These are phyloP conservation scores for Furculomyces boomerangus DNA, from an alignment of 371 early-diverging fungal species.

Conservation along the genomic window DNA sequence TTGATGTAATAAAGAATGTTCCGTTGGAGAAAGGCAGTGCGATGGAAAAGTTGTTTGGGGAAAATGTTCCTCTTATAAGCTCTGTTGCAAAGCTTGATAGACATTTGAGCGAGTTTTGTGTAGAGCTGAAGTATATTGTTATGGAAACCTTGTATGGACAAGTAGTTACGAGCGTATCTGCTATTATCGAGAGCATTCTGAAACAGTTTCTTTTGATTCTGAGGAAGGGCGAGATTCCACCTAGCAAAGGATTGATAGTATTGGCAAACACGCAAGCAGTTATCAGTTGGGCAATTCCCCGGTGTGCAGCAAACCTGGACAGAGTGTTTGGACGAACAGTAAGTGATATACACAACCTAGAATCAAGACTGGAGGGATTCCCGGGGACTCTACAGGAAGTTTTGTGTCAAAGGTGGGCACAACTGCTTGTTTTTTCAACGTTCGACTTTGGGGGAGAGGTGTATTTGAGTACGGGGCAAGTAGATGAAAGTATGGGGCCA, in stretches of 20 bases:
- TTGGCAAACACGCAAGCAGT: slow-evolving; percentile 30
- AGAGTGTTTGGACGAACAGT: slow-evolving; percentile 18
- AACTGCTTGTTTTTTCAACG: neutral
- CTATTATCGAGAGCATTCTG: slow-evolving; percentile 23
- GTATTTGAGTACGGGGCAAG: slow-evolving; percentile 4
- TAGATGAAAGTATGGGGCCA: slow-evolving; percentile 18
- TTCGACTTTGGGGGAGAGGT: slow-evolving; percentile 27
- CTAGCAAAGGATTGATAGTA: slow-evolving; percentile 19
- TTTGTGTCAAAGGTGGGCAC: slow-evolving; percentile 16
- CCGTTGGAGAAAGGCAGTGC: slow-evolving; percentile 6
- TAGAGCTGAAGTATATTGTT: slow-evolving; percentile 31
- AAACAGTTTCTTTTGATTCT: slow-evolving; percentile 21
- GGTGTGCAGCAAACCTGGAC: slow-evolving; percentile 18
- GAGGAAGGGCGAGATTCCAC: slow-evolving; percentile 6
- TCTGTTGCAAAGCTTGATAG: slow-evolving; percentile 29
- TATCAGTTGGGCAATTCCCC: slow-evolving; percentile 23
- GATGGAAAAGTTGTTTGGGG: slow-evolving; percentile 10
- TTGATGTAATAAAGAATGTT: slow-evolving; percentile 22
- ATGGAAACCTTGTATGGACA: slow-evolving; percentile 26
- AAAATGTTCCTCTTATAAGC: slow-evolving; percentile 15
- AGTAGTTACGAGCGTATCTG: slow-evolving; percentile 18
- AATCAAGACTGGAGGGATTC: slow-evolving; percentile 24
- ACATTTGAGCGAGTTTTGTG: slow-evolving; percentile 56
- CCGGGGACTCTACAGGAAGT: slow-evolving; percentile 26
- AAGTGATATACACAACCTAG: slow-evolving; percentile 24